Conservation (phyloP, 176 grass and related monocot species). For the Oryza meyeriana region DNA sequence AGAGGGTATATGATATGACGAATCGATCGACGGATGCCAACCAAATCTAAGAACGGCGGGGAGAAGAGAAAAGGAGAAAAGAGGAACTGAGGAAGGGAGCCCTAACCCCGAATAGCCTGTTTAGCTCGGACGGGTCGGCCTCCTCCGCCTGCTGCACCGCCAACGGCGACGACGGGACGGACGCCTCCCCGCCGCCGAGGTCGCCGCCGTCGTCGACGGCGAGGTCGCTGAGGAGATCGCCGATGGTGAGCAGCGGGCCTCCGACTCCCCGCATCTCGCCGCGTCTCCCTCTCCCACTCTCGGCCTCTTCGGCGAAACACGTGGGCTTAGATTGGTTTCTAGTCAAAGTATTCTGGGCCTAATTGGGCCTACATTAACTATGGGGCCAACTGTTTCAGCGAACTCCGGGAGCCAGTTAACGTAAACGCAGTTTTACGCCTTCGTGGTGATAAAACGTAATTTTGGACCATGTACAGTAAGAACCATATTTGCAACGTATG, state of each 20-base stretch:
- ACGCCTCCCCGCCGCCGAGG: constrained; percentile 3
- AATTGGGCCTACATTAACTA: not conserved
- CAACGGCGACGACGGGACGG: constrained; percentile 19
- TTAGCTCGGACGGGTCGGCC: constrained; percentile 48
- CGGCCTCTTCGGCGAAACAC: not conserved
- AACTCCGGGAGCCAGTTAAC: too few relatives aligned
- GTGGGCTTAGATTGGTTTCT: not conserved
- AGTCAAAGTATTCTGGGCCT: not conserved
- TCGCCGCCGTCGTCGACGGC: constrained; percentile 44
- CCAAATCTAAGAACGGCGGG: not conserved
- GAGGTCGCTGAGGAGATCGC: constrained; percentile 76
- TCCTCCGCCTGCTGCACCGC: not conserved
- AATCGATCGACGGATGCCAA: not conserved
- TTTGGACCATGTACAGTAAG: not conserved
- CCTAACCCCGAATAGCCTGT: constrained; percentile 54
- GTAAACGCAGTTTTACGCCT: rapidly evolving
- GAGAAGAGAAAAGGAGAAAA: not conserved
- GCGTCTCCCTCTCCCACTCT: not conserved
- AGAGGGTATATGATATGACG: not conserved
- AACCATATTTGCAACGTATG: too few relatives aligned
- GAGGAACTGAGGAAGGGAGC: too few relatives aligned
- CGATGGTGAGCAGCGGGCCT: constrained; percentile 73
- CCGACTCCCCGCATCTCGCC: constrained; percentile 74
- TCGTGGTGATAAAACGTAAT: not conserved
- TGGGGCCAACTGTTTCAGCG: not conserved